phyloP scores from a whole-genome alignment of 352 stramenopile genomes.

The Globisporangium camurandrum region DNA sequence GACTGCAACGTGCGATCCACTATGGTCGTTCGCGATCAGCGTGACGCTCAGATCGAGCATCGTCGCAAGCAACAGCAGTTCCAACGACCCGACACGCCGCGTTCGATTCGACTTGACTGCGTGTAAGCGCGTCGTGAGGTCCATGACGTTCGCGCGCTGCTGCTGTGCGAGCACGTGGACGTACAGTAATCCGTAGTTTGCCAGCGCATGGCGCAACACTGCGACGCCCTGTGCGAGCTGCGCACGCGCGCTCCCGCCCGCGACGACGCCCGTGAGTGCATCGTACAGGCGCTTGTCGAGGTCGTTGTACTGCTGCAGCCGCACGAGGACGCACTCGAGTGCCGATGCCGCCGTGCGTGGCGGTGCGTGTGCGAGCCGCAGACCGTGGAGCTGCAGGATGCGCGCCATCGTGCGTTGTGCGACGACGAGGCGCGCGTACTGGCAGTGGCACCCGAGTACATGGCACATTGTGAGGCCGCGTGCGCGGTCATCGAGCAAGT shows the following conservation, averaged over 20 bases:
- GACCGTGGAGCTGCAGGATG: constrained; percentile 48
- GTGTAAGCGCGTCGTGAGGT: constrained; percentile 76
- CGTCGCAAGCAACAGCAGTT: constrained; percentile 62
- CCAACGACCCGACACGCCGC: constrained; percentile 50
- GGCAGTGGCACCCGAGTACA: constrained; percentile 62
- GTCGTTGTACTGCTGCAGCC: constrained; percentile 66
- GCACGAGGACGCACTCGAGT: constrained; percentile 55
- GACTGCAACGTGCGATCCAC: constrained; percentile 57
- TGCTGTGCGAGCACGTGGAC: constrained; percentile 40
- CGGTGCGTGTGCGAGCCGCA: constrained; percentile 37
- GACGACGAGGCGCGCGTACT: constrained; percentile 49
- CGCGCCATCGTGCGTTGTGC: constrained; percentile 51
- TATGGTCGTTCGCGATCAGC: constrained; percentile 77
- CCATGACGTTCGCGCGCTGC: constrained; percentile 45
- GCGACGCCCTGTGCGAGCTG: constrained; percentile 35
- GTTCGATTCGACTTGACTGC: constrained; percentile 56
- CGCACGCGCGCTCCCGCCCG: constrained; percentile 13
- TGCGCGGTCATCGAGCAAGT: constrained; percentile 60
- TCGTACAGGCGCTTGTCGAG: constrained; percentile 63
- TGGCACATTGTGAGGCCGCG: constrained; percentile 65
- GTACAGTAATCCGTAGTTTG: constrained; percentile 66
- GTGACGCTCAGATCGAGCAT: constrained; percentile 72
- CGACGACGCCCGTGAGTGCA: constrained; percentile 30
- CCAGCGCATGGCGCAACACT: constrained; percentile 50
- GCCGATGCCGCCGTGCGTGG: constrained; percentile 30